A percentile compares a stretch with the other conserved stretches of the same genome.
Conservation (phyloP, 768 basidiomycete species). For the Polyporus arcularius region DNA sequence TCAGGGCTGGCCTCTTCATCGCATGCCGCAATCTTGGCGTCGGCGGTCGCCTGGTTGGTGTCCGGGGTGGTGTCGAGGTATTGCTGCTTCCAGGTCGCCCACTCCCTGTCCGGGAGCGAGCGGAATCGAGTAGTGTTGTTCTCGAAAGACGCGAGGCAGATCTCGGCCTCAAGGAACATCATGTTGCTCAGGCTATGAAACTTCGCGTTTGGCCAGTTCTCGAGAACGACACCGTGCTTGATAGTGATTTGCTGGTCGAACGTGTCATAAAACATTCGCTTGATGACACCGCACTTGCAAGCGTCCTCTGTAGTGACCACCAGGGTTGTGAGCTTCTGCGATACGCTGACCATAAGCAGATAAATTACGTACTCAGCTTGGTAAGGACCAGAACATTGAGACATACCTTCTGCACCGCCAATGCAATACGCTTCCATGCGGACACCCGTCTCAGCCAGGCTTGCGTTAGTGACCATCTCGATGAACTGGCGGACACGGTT, state of each 20-base stretch:
- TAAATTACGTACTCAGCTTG: not conserved
- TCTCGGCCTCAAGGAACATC: slow-evolving; percentile 15
- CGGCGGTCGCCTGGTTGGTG: too few species aligned
- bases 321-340: too few species aligned
- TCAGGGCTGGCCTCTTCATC: too few species aligned
- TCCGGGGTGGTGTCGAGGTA: too few species aligned
- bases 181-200: slow-evolving; percentile 21
- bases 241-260: slow-evolving; percentile 24
- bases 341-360: too few species aligned
- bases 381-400: not conserved
- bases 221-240: slow-evolving; percentile 17
- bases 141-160: slow-evolving; percentile 19
- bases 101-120: slow-evolving; percentile 11
- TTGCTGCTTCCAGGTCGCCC: not conserved
- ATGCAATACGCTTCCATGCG: not conserved
- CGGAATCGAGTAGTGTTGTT: slow-evolving; percentile 20
- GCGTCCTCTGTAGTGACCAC: not conserved
- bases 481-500: not conserved
- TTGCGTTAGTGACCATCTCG: not conserved
- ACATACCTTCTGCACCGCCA: not conserved
- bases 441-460: not conserved
- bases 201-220: slow-evolving; percentile 24
- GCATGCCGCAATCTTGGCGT: too few species aligned
- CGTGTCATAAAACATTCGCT: slow-evolving; percentile 22
- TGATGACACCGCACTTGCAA: not conserved